phyloP scores from a whole-genome alignment of 768 basidiomycete species.

The Suillus paluster region DNA sequence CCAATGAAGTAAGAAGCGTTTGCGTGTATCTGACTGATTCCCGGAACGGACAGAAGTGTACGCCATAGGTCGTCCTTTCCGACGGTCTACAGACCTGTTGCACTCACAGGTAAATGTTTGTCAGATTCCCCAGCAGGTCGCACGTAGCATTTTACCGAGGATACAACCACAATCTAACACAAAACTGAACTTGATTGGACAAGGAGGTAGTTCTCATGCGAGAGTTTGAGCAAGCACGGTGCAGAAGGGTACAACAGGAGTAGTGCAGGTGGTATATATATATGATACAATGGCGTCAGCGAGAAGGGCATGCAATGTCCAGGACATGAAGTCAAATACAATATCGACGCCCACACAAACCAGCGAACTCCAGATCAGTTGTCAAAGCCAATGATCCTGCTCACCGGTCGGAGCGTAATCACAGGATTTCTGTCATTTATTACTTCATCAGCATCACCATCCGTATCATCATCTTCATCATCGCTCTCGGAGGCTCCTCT shows the following conservation, averaged over 20 bases:
- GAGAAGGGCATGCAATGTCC: not conserved
- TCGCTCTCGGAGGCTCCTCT: slow-evolving; percentile 64
- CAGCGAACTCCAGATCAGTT: slow-evolving; percentile 13
- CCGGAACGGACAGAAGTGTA: too few relatives aligned
- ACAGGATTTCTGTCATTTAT: slow-evolving; percentile 52
- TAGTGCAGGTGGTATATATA: slow-evolving; percentile 12
- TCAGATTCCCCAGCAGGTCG: too few relatives aligned
- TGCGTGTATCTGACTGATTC: too few relatives aligned
- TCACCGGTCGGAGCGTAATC: slow-evolving; percentile 60
- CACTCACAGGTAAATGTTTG: too few relatives aligned
- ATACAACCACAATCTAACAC: too few relatives aligned
- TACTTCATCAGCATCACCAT: slow-evolving; percentile 47
- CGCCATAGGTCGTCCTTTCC: too few relatives aligned
- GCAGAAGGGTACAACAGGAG: not conserved
- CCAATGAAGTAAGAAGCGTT: too few relatives aligned
- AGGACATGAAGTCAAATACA: slow-evolving; percentile 2
- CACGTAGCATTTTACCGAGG: too few relatives aligned
- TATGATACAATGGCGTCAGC: slow-evolving; percentile 8
- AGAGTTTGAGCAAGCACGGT: not conserved
- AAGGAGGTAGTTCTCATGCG: not conserved
- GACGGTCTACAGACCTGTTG: too few relatives aligned
- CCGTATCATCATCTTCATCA: slow-evolving; percentile 52
- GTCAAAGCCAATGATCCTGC: slow-evolving; percentile 62
- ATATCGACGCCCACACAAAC: not conserved
- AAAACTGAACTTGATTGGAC: too few relatives aligned